Base-by-base conservation (phyloP, 1,139 yeast species). In the Meyerozyma smithsonii region DNA sequence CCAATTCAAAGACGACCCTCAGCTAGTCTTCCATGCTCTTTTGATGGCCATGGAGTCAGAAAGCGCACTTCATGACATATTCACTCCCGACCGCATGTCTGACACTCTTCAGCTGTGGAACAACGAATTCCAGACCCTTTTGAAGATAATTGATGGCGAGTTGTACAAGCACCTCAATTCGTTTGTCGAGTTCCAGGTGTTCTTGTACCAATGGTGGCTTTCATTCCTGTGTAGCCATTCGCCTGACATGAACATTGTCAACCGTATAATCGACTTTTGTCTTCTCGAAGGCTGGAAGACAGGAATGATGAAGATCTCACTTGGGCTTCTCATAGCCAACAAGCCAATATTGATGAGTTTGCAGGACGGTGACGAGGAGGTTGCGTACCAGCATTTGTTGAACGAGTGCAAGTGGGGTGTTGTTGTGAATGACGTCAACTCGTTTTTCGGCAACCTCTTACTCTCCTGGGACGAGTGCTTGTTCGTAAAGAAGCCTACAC, bases 221-320 rank as follows among this genome's bases (percentile, higher is more conserved):
- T 77, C 85, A 2, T 74, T 81, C 49, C 72, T 73, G 50, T 79
- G 84, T 2, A 79, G 79, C 30, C 82, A 84, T 37, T 72, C 82
- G 18, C 87, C 76, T 1, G 73, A 68, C 70, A 37, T 70, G 62
- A 58, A 71, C 43, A 51, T 79, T 59, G 69, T 70, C 60, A 57
- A 75, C 65, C 48, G 77, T 64, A 58, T 69, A 56, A 61, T 81
- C 73, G 73, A 85, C 67, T 62, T 65, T 64, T 56, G 77, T 65
- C 52, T 81, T 43, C 63, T 81, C 28, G 84, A 81, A 58, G 88
- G 88, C 11, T 83, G 83, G 65, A 75, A 80, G 47, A 66, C 71
- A 21, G 84, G 86, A 0, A 62, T 81, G 49, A 72, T 81, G 60
- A 74, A 83, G 47, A 71, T 79, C 8, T 79, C 84, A 1, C 51